Evolutionary conservation across 352 stramenopile species (phyloP).

Genomic region (Globisporangium cystogenes): DNA sequence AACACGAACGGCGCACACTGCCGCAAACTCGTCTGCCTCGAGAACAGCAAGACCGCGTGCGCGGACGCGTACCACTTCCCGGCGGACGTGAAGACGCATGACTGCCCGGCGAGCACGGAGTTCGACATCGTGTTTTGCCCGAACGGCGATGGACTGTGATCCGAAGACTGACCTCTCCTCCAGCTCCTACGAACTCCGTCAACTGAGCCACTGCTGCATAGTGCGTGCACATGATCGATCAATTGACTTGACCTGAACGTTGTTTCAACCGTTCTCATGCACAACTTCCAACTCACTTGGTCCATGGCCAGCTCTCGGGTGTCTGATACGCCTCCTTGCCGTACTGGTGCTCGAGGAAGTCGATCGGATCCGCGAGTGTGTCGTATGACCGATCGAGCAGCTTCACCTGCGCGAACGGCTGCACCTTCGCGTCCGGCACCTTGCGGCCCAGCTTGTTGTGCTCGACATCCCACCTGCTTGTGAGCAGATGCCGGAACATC

Average conservation of each 20-base stretch:
- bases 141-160: neutral
- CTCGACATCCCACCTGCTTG: constrained; percentile 6
- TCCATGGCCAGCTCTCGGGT: no score
- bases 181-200: no score
- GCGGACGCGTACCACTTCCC: constrained; percentile 59
- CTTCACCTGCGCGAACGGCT: constrained; percentile 20
- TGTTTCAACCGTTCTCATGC: no score
- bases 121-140: constrained; percentile 61
- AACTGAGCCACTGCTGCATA: no score
- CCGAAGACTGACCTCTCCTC: no score
- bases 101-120: constrained; percentile 27
- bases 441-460: constrained; percentile 9
- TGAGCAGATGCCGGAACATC: constrained; percentile 15
- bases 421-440: constrained; percentile 14
- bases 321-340: no score
- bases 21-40: constrained; percentile 22
- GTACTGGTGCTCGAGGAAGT: constrained; percentile 26
- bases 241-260: no score
- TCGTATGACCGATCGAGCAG: constrained; percentile 29
- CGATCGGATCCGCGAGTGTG: constrained; percentile 29
- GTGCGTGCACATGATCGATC: no score
- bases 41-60: constrained; percentile 23
- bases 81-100: constrained; percentile 65
- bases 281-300: no score
- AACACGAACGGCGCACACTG: constrained; percentile 26